Base-by-base conservation (phyloP, 140 eudicot species). In the Cichorium intybus region DNA sequence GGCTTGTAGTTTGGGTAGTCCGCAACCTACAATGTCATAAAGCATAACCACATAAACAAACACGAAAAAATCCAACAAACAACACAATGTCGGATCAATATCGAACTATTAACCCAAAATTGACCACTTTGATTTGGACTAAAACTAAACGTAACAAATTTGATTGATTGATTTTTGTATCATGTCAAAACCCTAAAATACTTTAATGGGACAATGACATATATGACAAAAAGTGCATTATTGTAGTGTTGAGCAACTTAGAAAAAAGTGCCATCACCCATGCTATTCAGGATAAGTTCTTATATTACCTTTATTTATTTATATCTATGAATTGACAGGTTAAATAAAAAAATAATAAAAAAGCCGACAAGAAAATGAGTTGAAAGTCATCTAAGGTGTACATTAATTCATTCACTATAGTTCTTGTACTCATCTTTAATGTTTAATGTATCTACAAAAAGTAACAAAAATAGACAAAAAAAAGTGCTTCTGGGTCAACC, bases 231-330 rank as follows among this genome's bases (percentile, higher is more conserved):
- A 56, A 21, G 64, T 54, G 16, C 48, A 68, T 52, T 70, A 71
- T 68, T 56, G 66, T 64, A 79, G 60, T 74, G 61, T 77, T 71
- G 45, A 59, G 59, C 50, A 56, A 53, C 75, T 26, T 83, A 5
- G 83, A 78, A 78, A 78, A 68, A 72, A 66, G 85, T 83, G 95
- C 87, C 83, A 51, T n/a, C 11, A 71, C 78, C 83, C 79, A 73
- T 69, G 64, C 79, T 64, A 33, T 80, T 46, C 66, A 75, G 63
- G 87, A 86, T 82, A 83, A 77, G 81, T 23, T 76, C 63, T 62
- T 53, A 24, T 53, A 54, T 51, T n/a, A n/a, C n/a, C n/a, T n/a
- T n/a, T n/a, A n/a, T n/a, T n/a, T n/a, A n/a, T n/a, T n/a, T n/a
- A n/a, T n/a, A n/a, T n/a, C n/a, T n/a, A n/a, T n/a, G n/a, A n/a